Percentiles rank a stretch among this genome's conserved stretches.
Conservation (phyloP, 306 rosid species). For the Acacia melanoxylon region DNA sequence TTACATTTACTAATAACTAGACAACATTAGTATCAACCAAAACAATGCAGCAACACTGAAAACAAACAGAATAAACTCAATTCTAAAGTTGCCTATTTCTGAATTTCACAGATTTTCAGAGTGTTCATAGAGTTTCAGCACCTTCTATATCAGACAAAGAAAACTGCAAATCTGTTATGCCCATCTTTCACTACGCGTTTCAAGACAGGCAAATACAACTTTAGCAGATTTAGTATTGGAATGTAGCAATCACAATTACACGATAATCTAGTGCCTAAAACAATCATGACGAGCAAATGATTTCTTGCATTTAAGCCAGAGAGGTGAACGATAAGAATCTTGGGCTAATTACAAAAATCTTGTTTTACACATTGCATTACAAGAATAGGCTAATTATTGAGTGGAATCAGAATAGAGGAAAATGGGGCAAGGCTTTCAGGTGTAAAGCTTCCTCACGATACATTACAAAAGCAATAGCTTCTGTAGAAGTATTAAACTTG, state of each 20-base stretch:
- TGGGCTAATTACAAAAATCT: no score
- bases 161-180: slow-evolving; percentile 56
- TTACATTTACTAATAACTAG: not conserved
- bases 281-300: slow-evolving; percentile 32
- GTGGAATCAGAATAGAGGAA: slow-evolving; percentile 65
- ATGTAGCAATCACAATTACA: not conserved
- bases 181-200: slow-evolving; percentile 54
- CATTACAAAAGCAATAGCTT: slow-evolving; percentile 56
- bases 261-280: not conserved
- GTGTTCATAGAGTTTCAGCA: slow-evolving; percentile 68
- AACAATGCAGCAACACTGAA: not conserved
- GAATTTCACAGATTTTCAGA: not conserved
- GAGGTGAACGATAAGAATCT: no score
- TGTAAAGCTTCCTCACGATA: slow-evolving; percentile 25
- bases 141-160: slow-evolving; percentile 69
- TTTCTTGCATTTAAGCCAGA: slow-evolving; percentile 35
- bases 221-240: not conserved
- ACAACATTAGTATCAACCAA: not conserved
- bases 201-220: not conserved
- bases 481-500: slow-evolving; percentile 58
- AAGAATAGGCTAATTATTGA: slow-evolving; percentile 41
- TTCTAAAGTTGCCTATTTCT: no score
- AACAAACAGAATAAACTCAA: no score
- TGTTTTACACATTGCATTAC: not conserved
- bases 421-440: slow-evolving; percentile 46